phyloP scores from a whole-genome alignment of 2,329 filamentous ascomycete species.

The Paecilomyces niveus region DNA sequence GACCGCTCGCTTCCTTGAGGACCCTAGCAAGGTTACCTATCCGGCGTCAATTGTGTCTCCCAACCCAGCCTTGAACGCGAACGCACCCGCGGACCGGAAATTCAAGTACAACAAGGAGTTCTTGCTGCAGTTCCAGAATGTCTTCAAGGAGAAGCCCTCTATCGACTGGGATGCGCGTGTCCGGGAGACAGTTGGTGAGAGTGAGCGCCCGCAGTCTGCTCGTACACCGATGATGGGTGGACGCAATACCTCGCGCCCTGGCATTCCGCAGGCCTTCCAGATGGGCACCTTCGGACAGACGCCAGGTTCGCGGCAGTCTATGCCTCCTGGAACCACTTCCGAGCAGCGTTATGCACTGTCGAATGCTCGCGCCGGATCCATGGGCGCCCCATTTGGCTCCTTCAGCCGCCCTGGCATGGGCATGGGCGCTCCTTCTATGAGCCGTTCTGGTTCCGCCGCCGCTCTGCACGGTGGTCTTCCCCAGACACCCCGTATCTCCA shows the following conservation, averaged over 20 bases:
- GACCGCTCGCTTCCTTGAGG: conserved; percentile 78
- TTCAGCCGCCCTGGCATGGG: conserved; percentile 59
- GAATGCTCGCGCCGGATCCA: conserved; percentile 40
- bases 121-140: conserved; percentile 88
- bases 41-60: conserved; percentile 78
- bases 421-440: conserved; percentile 56
- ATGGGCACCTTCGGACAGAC: conserved; percentile 64
- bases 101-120: conserved; percentile 96
- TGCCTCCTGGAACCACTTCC: conserved; percentile 72
- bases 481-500: conserved; percentile 64
- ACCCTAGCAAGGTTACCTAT: conserved; percentile 73
- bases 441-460: conserved; percentile 54
- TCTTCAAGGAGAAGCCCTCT: conserved; percentile 95
- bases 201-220: conserved; percentile 53
- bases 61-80: conserved; percentile 79
- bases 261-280: conserved; percentile 44
- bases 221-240: conserved; percentile 43
- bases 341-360: conserved; percentile 66
- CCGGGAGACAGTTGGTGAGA: conserved; percentile 74
- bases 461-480: conserved; percentile 51
- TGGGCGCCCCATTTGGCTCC: conserved; percentile 47
- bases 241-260: conserved; percentile 47
- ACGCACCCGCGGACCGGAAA: conserved; percentile 64
- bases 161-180: conserved; percentile 88
- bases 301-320: conserved; percentile 43